phyloP scores from a whole-genome alignment of 2,329 filamentous ascomycete genomes.

The Paracorniculantispora psalliotae region DNA sequence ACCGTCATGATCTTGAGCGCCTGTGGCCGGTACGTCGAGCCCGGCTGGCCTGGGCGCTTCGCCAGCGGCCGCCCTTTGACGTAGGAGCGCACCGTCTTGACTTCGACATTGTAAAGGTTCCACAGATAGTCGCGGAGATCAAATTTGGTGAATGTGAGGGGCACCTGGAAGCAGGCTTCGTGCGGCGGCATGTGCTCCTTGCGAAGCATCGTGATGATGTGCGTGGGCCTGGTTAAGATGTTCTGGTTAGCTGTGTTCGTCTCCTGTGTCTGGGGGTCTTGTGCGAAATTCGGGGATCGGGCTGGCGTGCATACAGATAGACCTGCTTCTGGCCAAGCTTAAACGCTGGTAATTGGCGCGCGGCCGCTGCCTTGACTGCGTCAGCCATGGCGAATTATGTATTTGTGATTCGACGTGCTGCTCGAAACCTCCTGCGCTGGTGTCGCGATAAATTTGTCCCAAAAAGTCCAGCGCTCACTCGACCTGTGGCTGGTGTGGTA shows the following conservation, averaged over 20 bases:
- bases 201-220: constrained; percentile 72
- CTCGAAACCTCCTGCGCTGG: background rate
- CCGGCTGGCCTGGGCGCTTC: constrained; percentile 43
- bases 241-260: background rate
- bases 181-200: constrained; percentile 67
- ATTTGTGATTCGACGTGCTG: background rate
- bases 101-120: constrained; percentile 74
- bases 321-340: constrained; percentile 50
- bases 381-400: constrained; percentile 32
- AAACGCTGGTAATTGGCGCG: constrained; percentile 38
- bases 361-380: constrained; percentile 30
- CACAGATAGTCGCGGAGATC: constrained; percentile 93
- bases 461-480: background rate
- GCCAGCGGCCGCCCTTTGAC: constrained; percentile 61
- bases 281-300: too few species aligned
- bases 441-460: constrained; percentile 8
- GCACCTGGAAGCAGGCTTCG: constrained; percentile 86
- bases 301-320: constrained; percentile 43
- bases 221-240: constrained; percentile 61
- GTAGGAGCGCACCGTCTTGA: constrained; percentile 68
- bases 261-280: background rate
- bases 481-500: background rate
- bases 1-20: constrained; percentile 91
- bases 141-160: constrained; percentile 90
- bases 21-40: constrained; percentile 63